Evolutionary conservation across 2,329 filamentous ascomycete species (phyloP), one percentile per base, ranked within the genome.

Genomic region (Neofusicoccum cordaticola): DNA sequence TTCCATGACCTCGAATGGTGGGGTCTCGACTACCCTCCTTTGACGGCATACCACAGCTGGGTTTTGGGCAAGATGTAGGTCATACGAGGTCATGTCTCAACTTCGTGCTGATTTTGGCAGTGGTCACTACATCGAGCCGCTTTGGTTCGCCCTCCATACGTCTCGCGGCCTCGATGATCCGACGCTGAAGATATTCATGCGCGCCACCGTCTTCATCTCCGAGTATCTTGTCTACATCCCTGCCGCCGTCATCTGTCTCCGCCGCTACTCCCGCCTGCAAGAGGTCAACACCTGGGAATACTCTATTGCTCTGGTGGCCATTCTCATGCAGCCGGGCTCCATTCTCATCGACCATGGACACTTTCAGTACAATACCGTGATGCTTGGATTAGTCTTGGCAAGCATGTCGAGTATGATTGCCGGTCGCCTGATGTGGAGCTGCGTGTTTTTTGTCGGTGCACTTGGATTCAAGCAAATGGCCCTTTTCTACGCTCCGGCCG

Each of bases 381-480:
- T 99, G 95, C 87, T 99, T 15, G 95, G 96, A 2, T 86, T 98
- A 53, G 88, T 95, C 9, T 82, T 96, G 35, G 92, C 92, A 0
- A 92, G 90, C 71, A 88, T 97, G 81, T 95, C 94, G 47, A 95
- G 91, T 75, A 90, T 98, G 79, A 78, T 97, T 58, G 92, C 93
- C 2, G 91, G 91, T 3, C 86, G 93, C 56, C 89, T 89, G 71
- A 85, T 96, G 67, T 97, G 94, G 93, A 87, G 91, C 31, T 93
- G 92, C 67, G 86, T 97, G 66, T 97, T 97, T 81, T 99, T 99
- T 71, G 95, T 99, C 6, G 87, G 86, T 15, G 91, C 94, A 2
- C 82, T 99, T n/a, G 92, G 92, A 5, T 99, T 98, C 83, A 99
- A 99, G 82, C 95, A 99, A 78, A 99, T 99, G 96, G 94, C 94